Conservation (phyloP, 2,329 filamentous ascomycete genomes). For the Microascus cirrosus region DNA sequence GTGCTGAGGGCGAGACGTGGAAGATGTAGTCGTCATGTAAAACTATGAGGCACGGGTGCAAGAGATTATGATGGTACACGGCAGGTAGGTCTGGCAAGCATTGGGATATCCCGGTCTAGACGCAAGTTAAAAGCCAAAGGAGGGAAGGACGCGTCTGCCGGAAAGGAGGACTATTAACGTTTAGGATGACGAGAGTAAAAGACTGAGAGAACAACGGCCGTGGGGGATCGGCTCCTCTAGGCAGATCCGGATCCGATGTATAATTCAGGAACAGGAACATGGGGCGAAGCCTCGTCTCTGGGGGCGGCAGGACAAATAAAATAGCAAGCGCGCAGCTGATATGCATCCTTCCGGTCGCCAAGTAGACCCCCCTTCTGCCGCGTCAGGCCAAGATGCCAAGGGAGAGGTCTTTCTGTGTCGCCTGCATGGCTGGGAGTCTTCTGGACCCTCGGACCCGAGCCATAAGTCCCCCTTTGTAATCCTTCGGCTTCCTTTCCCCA, state of each 20-base stretch:
- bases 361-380: background rate
- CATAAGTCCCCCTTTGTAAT: too few species aligned
- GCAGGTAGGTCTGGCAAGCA: background rate
- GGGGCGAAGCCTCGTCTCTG: too few species aligned
- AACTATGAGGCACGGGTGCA: background rate
- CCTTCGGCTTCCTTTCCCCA: too few species aligned
- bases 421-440: too few species aligned
- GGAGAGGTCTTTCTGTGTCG: background rate
- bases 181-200: too few species aligned
- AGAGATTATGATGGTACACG: background rate
- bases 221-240: too few species aligned
- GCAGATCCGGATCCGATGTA: too few species aligned
- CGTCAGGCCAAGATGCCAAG: background rate
- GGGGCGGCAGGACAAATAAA: background rate
- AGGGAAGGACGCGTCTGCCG: background rate
- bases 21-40: background rate
- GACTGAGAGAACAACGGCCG: too few species aligned
- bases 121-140: background rate
- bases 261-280: too few species aligned
- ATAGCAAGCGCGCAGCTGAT: background rate
- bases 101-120: background rate
- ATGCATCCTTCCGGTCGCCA: background rate
- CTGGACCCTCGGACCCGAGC: too few species aligned
- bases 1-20: background rate
- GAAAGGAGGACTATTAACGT: too few species aligned